Conservation (phyloP, 2,329 filamentous ascomycete species). For the Neofusicoccum laricinum region DNA sequence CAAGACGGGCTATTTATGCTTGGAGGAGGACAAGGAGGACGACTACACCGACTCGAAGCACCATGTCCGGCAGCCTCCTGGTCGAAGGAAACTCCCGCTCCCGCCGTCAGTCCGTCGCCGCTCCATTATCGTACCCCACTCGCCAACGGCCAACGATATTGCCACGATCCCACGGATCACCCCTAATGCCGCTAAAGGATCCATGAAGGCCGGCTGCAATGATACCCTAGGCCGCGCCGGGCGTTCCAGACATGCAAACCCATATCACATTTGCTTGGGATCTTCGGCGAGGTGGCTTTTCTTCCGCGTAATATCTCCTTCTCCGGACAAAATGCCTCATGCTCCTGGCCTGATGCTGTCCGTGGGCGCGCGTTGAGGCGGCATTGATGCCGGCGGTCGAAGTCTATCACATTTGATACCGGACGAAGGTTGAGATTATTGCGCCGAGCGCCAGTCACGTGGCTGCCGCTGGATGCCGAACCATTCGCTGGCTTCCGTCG, state of each 20-base stretch:
- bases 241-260: conserved; percentile 41
- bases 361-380: conserved; percentile 25
- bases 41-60: conserved; percentile 27
- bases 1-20: conserved; percentile 40
- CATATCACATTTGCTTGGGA: conserved; percentile 41
- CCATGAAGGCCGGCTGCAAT: conserved; percentile 42
- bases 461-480: conserved; percentile 32
- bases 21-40: conserved; percentile 23
- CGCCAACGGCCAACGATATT: conserved; percentile 42
- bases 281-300: conserved; percentile 44
- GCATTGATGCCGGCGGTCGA: conserved; percentile 27
- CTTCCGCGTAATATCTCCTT: conserved; percentile 43
- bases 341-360: conserved; percentile 35
- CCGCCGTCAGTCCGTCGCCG: conserved; percentile 36
- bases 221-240: conserved; percentile 43
- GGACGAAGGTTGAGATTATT: conserved; percentile 32
- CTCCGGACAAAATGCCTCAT: conserved; percentile 39
- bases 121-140: conserved; percentile 42
- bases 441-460: conserved; percentile 39
- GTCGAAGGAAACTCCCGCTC: conserved; percentile 33
- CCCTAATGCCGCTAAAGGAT: conserved; percentile 42
- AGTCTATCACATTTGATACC: conserved; percentile 31
- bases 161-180: conserved; percentile 43
- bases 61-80: conserved; percentile 29
- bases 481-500: conserved; percentile 18